Evolutionary conservation across 2,329 filamentous ascomycete species (phyloP), one percentile per base, ranked within the genome.

Genomic region (Scorias spongiosa): DNA sequence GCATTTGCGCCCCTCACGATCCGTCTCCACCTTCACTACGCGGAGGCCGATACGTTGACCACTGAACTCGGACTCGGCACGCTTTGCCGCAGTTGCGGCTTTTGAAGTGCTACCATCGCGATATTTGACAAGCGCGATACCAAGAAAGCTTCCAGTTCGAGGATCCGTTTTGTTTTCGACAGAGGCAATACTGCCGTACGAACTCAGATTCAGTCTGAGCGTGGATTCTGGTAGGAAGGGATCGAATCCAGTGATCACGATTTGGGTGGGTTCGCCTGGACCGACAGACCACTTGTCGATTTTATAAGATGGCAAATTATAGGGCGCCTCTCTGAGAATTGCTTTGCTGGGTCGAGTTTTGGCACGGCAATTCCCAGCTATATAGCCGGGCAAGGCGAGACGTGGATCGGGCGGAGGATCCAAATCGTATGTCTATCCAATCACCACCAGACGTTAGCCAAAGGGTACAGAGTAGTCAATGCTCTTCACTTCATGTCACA

Each of bases 221-320:
- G 85, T 84, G 44, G 78, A 75, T 54, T 93, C 84, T 10, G 85
- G 76, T 36, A 84, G 81, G 50, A 96, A 69, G 6, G 89, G 88
- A 62, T 96, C 91, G 60, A 95, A 95, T n/a, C 87, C 86, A n/a
- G 80, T 88, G 15, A 95, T 86, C 3, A 96, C 81, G 41, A 98
- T 78, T 60, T 94, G 86, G 2, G 83, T 86, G 2, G 91, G 85
- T 11, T 89, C 89, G 0, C 86, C 86, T 18, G 87, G 85, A 0
- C 88, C 89, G 54, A 93, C 78, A 2, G 89, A 93, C 4, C 85
- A 86, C 54, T 78, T 78, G 59, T 96, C 88, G 63, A 86, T 91
- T 20, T 76, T 65, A 63, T 93, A 95, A 17, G 83, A 81, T 59
- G 78, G 84, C 42, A 94, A 67, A 48, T 81, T 80, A 64, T 94